Base-by-base conservation (phyloP, 352 stramenopile genomes). In the Blastocystis sp. region DNA sequence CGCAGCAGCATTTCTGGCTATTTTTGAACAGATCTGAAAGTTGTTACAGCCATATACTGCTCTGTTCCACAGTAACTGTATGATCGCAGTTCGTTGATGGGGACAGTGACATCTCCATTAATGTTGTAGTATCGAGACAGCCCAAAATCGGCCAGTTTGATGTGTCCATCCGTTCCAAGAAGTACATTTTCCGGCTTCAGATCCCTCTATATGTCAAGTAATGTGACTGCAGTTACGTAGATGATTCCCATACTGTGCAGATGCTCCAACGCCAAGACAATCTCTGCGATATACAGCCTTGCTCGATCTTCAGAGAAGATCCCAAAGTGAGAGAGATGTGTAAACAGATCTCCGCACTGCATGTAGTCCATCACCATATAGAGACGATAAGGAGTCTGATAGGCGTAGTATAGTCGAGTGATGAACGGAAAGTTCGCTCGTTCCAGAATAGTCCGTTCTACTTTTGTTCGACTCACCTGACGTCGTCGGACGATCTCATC, bases 331-430 rank as follows among this genome's bases (percentile, higher is more conserved):
- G 93, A 92, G 26, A 98, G 90, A 76, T 98, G 95, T 64, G 98
- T 93, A 91, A 99, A 99, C 5, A 99, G 92, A 92, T 99, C 97
- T 66, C 98, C 97, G 59, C 95, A 95, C 34, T 91, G 94, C 82
- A 97, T 96, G 91, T 98, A 98, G 82, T 98, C 95, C 93, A 97
- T 97, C 68, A 98, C 95, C 75, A 98, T 91, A 90, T 99, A 99
- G 8, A 99, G 90, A 65, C 96, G 96, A 50, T 93, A 92, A 24
- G 91, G 91, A 8, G 95, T 97, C 93, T 99, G 97, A 92, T 99
- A 99, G 20, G 95, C 96, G 91, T 97, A 99, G 20, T 97, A 94
- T 79, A 99, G 94, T 3, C 93, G 94, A 3, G 98, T 96, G 56
- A 99, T 97, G 92, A 99, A 99, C 3, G 97, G 97, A 91, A 99